Evolutionary conservation across 345 rosid species (phyloP).

Genomic region (Carallia pectinifolia): DNA sequence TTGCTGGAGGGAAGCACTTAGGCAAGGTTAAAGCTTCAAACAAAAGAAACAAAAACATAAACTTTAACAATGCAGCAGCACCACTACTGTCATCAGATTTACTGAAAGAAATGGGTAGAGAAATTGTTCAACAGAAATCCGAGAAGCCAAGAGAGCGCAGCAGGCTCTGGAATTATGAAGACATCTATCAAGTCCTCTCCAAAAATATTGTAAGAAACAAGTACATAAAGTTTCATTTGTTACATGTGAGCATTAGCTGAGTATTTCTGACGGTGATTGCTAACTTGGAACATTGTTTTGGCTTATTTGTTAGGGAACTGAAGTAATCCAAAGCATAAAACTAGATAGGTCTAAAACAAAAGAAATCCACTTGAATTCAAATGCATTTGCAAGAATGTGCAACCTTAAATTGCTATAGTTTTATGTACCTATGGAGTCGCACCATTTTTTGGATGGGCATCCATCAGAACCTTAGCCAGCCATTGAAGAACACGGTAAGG

Average conservation of each 20-base stretch:
- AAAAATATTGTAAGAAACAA: background rate
- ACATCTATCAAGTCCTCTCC: background rate
- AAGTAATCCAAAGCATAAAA: background rate
- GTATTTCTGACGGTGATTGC: no score
- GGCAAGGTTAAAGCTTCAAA: no score
- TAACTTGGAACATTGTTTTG: no score
- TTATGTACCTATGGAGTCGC: background rate
- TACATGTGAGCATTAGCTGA: no score
- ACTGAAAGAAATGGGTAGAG: slow-evolving; percentile 5
- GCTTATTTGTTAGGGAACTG: background rate
- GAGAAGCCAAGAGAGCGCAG: background rate
- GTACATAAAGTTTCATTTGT: no score
- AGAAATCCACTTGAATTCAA: background rate
- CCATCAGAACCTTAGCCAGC: no score
- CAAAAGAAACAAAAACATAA: no score
- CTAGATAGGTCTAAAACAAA: background rate
- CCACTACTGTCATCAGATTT: no score
- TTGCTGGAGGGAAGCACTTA: no score
- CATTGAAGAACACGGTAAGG: background rate
- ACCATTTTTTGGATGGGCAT: no score
- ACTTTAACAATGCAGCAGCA: no score
- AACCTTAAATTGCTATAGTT: slow-evolving; percentile 9
- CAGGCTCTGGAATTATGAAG: slow-evolving; percentile 1
- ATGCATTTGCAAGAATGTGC: background rate
- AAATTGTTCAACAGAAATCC: slow-evolving; percentile 5